A percentile compares a stretch with the other conserved stretches of the same genome.
phyloP scores from a whole-genome alignment of 495 filamentous ascomycete species.

The Arthonia radiata region DNA sequence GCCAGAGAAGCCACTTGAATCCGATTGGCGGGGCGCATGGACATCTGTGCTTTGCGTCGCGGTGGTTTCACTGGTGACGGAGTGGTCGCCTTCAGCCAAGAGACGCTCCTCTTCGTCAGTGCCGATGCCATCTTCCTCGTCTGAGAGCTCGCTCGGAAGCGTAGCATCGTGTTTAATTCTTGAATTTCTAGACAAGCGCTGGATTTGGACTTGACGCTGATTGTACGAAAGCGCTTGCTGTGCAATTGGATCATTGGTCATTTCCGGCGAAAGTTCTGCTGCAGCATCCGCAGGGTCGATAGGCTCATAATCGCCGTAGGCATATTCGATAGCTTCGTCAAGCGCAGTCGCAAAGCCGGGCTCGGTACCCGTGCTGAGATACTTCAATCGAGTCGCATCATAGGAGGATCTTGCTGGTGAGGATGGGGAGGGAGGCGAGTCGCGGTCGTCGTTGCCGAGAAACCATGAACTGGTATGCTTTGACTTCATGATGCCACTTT shows the following conservation, averaged over 20 bases:
- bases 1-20: conserved; percentile 71
- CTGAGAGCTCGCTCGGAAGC: no score
- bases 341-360: conserved; percentile 88
- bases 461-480: conserved; percentile 78
- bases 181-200: no score
- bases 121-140: conserved; percentile 79
- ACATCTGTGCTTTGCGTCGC: no score
- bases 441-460: conserved; percentile 91
- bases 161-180: no score
- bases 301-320: no score
- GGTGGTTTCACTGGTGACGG: neutral
- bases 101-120: conserved; percentile 30
- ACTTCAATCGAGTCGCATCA: conserved; percentile 37
- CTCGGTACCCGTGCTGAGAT: conserved; percentile 46
- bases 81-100: conserved; percentile 10
- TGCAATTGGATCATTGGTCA: no score
- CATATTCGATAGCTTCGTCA: conserved; percentile 87
- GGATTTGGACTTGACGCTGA: no score
- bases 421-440: conserved; percentile 43
- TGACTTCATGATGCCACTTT: conserved; percentile 28
- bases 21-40: conserved; percentile 46
- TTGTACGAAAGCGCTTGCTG: no score
- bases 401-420: conserved; percentile 62
- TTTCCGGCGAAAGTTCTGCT: no score
- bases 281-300: no score